Percentiles rank a stretch among this genome's conserved stretches.
These are phyloP conservation scores for Prunus yedoensis DNA, from an alignment of 331 rosid genomes.

Conservation along the genomic window DNA sequence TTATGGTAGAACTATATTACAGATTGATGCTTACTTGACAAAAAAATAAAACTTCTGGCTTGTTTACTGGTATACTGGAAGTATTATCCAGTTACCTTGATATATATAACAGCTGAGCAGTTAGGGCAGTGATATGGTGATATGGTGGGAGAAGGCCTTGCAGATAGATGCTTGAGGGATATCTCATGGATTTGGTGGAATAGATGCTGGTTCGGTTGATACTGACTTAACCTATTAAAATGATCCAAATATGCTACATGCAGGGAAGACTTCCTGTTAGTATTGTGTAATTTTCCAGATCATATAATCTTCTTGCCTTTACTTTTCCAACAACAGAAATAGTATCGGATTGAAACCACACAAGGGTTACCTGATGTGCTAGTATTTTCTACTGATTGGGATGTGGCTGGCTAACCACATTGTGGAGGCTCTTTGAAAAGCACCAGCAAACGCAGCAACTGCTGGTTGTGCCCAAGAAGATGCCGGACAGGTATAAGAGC, in stretches of 20 bases:
- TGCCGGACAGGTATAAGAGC: background rate
- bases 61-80: background rate
- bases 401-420: slow-evolving; percentile 5
- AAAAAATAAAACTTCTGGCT: background rate
- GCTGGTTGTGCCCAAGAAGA: background rate
- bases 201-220: background rate
- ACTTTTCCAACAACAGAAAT: background rate
- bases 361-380: slow-evolving; percentile 13
- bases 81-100: slow-evolving; percentile 3
- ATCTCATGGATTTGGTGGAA: background rate
- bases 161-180: background rate
- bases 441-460: background rate
- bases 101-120: background rate
- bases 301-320: background rate
- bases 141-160: background rate
- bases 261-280: background rate
- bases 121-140: background rate
- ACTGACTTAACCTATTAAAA: background rate
- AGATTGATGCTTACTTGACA: background rate
- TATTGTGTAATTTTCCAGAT: background rate
- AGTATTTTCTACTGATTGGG: background rate
- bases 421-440: slow-evolving; percentile 7
- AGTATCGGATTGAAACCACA: background rate
- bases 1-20: background rate
- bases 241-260: background rate